phyloP scores from a whole-genome alignment of 345 rosid species.

The Orychophragmus violaceus region DNA sequence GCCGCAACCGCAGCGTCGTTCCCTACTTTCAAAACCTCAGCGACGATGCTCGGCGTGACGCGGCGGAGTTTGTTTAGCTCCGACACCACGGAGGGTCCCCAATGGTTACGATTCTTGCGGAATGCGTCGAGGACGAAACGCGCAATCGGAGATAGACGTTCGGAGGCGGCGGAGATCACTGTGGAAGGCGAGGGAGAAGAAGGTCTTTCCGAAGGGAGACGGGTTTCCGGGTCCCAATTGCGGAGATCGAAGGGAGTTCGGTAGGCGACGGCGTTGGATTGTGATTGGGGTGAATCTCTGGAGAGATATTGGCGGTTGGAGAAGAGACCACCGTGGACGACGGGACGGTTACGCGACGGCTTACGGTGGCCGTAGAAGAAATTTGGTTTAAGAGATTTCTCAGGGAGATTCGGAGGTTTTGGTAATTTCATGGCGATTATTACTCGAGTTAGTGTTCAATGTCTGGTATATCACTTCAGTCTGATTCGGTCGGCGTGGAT shows the following conservation, averaged over 20 bases:
- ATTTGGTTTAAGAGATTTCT: slow-evolving; percentile 45
- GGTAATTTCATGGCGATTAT: slow-evolving; percentile 21
- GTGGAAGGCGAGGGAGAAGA: background rate
- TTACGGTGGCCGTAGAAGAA: slow-evolving; percentile 80
- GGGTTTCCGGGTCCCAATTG: slow-evolving; percentile 67
- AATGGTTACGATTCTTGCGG: slow-evolving; percentile 45
- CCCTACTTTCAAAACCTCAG: slow-evolving; percentile 70
- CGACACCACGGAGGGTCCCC: slow-evolving; percentile 61
- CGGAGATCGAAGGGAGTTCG: slow-evolving; percentile 46
- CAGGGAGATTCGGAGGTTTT: slow-evolving; percentile 27
- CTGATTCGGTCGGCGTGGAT: background rate
- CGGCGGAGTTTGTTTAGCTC: slow-evolving; percentile 88
- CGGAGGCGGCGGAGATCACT: slow-evolving; percentile 34
- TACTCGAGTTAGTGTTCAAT: background rate
- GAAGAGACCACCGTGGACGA: slow-evolving; percentile 74
- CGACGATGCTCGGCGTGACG: slow-evolving; percentile 66
- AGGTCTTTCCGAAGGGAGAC: background rate
- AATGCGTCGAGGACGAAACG: slow-evolving; percentile 77
- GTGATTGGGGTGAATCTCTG: slow-evolving; percentile 1
- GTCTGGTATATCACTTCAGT: background rate
- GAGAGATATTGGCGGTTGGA: slow-evolving; percentile 54
- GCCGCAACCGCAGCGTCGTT: slow-evolving; percentile 52
- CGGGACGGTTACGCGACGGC: slow-evolving; percentile 76
- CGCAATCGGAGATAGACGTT: slow-evolving; percentile 70
- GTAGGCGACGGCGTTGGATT: slow-evolving; percentile 1